Conservation (phyloP, 2,329 filamentous ascomycete species). For the Polytolypa hystricis region DNA sequence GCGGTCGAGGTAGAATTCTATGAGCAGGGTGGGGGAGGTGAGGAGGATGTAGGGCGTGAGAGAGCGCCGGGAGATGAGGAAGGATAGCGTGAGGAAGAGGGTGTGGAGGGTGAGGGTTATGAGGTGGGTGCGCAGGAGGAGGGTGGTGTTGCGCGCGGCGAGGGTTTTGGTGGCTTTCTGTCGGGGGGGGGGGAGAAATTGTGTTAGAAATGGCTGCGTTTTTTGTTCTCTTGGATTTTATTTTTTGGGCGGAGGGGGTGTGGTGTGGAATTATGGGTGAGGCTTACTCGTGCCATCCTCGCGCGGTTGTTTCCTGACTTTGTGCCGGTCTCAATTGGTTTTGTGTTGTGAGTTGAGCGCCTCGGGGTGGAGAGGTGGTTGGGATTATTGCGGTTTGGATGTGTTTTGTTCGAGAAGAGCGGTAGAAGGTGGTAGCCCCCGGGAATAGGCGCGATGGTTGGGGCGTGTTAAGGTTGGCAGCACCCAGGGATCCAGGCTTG, state of each 20-base stretch:
- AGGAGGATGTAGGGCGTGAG: slow-evolving; percentile 59
- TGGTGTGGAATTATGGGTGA: slow-evolving; percentile 2
- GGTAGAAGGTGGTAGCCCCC: no score
- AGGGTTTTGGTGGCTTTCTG: slow-evolving; percentile 46
- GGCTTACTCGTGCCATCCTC: slow-evolving; percentile 16
- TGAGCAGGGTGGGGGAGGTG: slow-evolving; percentile 61
- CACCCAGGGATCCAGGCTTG: no score
- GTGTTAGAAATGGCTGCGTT: slow-evolving; percentile 5
- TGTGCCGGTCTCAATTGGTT: no score
- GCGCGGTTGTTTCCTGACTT: no score
- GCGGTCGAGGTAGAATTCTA: slow-evolving; percentile 76
- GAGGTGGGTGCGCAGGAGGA: slow-evolving; percentile 72
- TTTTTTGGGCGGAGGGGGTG: neutral
- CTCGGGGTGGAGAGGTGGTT: no score
- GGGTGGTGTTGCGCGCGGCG: slow-evolving; percentile 66
- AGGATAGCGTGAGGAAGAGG: slow-evolving; percentile 62
- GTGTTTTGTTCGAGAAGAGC: no score
- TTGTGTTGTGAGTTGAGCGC: no score
- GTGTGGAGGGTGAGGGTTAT: slow-evolving; percentile 61
- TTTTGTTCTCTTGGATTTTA: neutral
- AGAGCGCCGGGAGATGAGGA: slow-evolving; percentile 52
- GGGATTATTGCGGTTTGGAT: no score
- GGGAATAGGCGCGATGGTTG: no score
- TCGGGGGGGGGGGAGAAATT: no score
- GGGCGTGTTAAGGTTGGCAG: no score